Evolutionary conservation across 177 flowering plant genomes (phyloP).

Genomic region (Vitis hybrid): DNA sequence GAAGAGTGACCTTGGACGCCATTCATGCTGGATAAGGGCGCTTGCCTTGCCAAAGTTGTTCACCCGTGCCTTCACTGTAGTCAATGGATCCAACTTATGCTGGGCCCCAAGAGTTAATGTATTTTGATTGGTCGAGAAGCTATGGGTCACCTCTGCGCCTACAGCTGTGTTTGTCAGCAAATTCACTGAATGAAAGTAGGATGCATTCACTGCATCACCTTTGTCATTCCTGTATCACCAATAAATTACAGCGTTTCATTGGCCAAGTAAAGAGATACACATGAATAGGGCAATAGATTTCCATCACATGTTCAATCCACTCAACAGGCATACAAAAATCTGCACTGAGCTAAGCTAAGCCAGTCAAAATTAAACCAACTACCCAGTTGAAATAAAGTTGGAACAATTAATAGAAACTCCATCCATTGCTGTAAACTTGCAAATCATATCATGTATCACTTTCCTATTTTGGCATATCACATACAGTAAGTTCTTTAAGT

Average conservation of each 20-base stretch:
- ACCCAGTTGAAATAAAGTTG: too few relatives aligned
- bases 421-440: too few relatives aligned
- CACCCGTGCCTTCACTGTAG: constrained; percentile 66
- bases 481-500: too few relatives aligned
- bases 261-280: too few relatives aligned
- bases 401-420: too few relatives aligned
- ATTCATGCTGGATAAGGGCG: constrained; percentile 80
- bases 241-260: too few relatives aligned
- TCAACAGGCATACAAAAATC: too few relatives aligned
- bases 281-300: not conserved
- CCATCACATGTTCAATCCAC: not conserved
- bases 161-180: constrained; percentile 63
- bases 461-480: too few relatives aligned
- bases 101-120: constrained; percentile 72
- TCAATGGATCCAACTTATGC: constrained; percentile 69
- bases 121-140: constrained; percentile 58
- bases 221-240: constrained; percentile 10
- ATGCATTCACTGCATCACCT: constrained; percentile 37
- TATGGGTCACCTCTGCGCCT: constrained; percentile 71
- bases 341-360: too few relatives aligned
- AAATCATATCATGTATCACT: too few relatives aligned
- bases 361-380: too few relatives aligned
- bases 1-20: constrained; percentile 78
- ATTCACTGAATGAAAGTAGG: constrained; percentile 68
- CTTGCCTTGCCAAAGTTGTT: constrained; percentile 64